These are phyloP conservation scores for Erythrobasidium yunnanense DNA, from an alignment of 768 basidiomycete species.

Conservation along the genomic window DNA sequence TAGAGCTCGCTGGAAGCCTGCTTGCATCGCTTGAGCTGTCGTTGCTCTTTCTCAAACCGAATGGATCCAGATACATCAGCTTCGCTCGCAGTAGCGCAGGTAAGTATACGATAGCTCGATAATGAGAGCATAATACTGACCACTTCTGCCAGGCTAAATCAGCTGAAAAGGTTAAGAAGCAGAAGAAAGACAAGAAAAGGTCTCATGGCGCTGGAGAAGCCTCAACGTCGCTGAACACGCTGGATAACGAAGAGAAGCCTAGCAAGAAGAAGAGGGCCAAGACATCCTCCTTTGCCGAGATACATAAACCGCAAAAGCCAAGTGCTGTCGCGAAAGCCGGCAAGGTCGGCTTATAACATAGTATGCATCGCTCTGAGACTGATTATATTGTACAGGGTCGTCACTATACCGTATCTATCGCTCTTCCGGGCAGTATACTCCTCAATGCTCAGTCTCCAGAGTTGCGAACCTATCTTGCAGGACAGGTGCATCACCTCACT, in stretches of 20 bases:
- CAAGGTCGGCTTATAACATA: neutral
- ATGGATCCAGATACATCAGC: no score
- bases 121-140: no score
- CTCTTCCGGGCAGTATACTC: slow-evolving; percentile 23
- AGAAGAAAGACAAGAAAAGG: neutral
- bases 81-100: no score
- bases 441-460: slow-evolving; percentile 23
- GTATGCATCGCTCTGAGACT: neutral
- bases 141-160: no score
- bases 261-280: neutral
- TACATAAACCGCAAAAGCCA: slow-evolving; percentile 23
- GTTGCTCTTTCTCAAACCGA: no score
- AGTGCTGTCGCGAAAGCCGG: slow-evolving; percentile 1
- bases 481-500: slow-evolving; percentile 1
- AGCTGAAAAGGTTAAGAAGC: no score
- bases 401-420: slow-evolving; percentile 11
- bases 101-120: no score
- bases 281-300: neutral
- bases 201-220: neutral
- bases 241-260: neutral
- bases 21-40: no score
- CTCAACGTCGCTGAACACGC: neutral
- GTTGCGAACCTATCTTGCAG: slow-evolving; percentile 9
- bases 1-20: no score
- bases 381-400: neutral